Conservation (phyloP, 768 basidiomycete genomes). For the Russula sp. region DNA sequence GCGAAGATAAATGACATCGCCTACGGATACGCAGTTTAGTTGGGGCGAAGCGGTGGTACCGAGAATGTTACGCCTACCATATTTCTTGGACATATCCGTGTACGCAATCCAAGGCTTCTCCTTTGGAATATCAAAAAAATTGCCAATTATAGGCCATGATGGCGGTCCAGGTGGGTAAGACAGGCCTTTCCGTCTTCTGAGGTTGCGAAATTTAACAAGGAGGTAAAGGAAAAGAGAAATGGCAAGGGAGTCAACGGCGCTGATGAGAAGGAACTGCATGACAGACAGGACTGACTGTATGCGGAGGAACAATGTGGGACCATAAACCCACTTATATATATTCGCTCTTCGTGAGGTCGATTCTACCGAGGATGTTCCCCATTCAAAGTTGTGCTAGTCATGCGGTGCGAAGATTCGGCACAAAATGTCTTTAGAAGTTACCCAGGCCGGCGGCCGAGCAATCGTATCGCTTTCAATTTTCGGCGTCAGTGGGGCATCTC, state of each 20-base stretch:
- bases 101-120: background rate
- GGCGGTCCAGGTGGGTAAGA: slow-evolving; percentile 10
- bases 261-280: background rate
- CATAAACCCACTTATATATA: background rate
- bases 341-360: too few species aligned
- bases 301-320: background rate
- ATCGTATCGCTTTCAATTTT: too few species aligned
- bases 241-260: background rate
- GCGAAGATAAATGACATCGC: slow-evolving; percentile 14
- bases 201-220: background rate
- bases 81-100: slow-evolving; percentile 7
- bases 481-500: too few species aligned
- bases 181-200: background rate
- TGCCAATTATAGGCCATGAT: slow-evolving; percentile 10
- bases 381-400: too few species aligned
- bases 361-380: too few species aligned
- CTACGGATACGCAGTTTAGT: background rate
- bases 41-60: too few species aligned
- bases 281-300: background rate
- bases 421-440: too few species aligned
- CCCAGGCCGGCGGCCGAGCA: too few species aligned
- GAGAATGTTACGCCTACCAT: slow-evolving; percentile 3
- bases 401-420: too few species aligned
- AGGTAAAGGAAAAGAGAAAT: background rate
- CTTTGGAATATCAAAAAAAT: slow-evolving; percentile 14